Conservation (phyloP, 2,329 filamentous ascomycete genomes). For the Metarhizium humberi region DNA sequence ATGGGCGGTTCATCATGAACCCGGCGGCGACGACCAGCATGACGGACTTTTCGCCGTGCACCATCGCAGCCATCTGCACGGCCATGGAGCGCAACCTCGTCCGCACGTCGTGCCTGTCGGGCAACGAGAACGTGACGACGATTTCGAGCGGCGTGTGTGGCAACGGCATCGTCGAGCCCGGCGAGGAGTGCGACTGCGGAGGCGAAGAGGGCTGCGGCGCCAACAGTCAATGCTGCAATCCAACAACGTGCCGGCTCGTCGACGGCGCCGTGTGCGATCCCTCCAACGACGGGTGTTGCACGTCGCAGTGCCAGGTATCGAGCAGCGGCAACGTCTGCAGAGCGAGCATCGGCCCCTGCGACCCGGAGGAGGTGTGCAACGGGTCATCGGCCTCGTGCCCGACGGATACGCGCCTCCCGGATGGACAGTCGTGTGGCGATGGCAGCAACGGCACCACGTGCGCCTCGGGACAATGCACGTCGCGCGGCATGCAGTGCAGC, state of each 20-base stretch:
- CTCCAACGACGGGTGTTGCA: slow-evolving; percentile 65
- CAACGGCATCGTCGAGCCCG: slow-evolving; percentile 81
- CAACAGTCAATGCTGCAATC: slow-evolving; percentile 67
- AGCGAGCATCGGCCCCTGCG: slow-evolving; percentile 61
- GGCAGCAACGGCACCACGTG: slow-evolving; percentile 53
- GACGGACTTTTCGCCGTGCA: slow-evolving; percentile 68
- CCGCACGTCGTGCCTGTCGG: slow-evolving; percentile 60
- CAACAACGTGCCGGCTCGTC: slow-evolving; percentile 70
- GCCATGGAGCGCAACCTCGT: slow-evolving; percentile 66
- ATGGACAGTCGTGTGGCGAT: slow-evolving; percentile 59
- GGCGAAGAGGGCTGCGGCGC: slow-evolving; percentile 53
- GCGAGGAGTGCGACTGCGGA: slow-evolving; percentile 85
- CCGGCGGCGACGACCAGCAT: slow-evolving; percentile 64
- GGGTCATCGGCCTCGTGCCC: slow-evolving; percentile 63
- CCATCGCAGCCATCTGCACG: slow-evolving; percentile 77
- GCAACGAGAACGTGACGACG: slow-evolving; percentile 66
- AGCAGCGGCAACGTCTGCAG: slow-evolving; percentile 61
- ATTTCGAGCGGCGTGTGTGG: slow-evolving; percentile 74
- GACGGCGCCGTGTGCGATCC: slow-evolving; percentile 62
- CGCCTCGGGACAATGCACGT: slow-evolving; percentile 79
- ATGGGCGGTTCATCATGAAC: slow-evolving; percentile 76
- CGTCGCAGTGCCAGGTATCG: slow-evolving; percentile 51
- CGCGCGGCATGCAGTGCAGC: slow-evolving; percentile 73
- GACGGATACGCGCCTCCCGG: slow-evolving; percentile 49
- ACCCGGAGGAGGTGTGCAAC: slow-evolving; percentile 67